phyloP scores from a whole-genome alignment of 2,329 filamentous ascomycete species.

The Aureobasidium sp. region DNA sequence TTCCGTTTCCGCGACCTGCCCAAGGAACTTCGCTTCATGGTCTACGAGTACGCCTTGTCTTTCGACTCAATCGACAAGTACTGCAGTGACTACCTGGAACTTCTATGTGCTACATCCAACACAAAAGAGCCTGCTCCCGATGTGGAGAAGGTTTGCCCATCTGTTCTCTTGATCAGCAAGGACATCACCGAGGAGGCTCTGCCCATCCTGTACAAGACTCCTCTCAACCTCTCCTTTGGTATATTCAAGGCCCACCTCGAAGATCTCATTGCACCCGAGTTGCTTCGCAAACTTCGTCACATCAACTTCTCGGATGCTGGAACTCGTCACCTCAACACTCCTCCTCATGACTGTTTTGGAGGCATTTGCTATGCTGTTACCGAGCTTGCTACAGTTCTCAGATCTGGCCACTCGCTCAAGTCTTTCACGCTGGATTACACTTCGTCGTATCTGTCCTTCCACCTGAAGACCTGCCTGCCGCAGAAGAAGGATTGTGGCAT shows the following conservation, averaged over 20 bases:
- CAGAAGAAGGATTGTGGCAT: conserved; percentile 23
- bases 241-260: conserved; percentile 18
- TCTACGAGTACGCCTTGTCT: conserved; percentile 18
- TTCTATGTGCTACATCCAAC: conserved; percentile 10
- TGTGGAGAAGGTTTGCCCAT: conserved; percentile 21
- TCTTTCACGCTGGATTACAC: conserved; percentile 24
- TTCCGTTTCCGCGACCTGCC: conserved; percentile 19
- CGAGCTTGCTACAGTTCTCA: conserved; percentile 22
- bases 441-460: conserved; percentile 20
- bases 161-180: conserved; percentile 29
- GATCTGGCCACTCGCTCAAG: conserved; percentile 24
- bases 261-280: conserved; percentile 20
- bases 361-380: conserved; percentile 24
- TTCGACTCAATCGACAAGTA: conserved; percentile 19
- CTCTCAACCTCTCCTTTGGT: conserved; percentile 27
- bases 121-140: conserved; percentile 6
- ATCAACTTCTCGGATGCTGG: conserved; percentile 16
- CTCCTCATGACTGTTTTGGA: conserved; percentile 20
- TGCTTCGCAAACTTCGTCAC: conserved; percentile 24
- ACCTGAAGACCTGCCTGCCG: conserved; percentile 20
- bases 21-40: conserved; percentile 18
- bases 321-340: conserved; percentile 11
- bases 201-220: conserved; percentile 22
- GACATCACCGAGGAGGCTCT: conserved; percentile 30
- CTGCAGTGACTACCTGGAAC: conserved; percentile 21